A percentile compares a stretch with the other conserved stretches of the same genome.
Conservation (phyloP, 495 filamentous ascomycete species). For the Hypomontagnella submonticulosa region DNA sequence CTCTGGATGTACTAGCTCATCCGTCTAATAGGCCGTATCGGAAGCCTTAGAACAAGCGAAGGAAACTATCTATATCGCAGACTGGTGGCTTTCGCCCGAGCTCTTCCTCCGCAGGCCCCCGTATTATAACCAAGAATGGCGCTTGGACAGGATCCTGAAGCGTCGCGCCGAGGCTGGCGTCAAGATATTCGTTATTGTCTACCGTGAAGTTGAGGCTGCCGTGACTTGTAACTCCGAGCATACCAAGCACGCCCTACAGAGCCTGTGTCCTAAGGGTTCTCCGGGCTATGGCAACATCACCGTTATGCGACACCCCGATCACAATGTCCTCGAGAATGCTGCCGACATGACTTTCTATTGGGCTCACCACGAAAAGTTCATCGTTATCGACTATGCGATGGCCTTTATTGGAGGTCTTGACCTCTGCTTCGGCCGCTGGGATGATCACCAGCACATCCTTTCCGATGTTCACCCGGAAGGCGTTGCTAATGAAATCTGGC, state of each 20-base stretch:
- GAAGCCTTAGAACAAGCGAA: constrained; percentile 85
- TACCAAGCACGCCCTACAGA: constrained; percentile 87
- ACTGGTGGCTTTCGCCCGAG: constrained; percentile 98
- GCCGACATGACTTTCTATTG: constrained; percentile 98
- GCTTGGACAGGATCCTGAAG: constrained; percentile 87
- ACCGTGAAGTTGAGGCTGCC: constrained; percentile 87
- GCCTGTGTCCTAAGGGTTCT: constrained; percentile 80
- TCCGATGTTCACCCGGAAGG: constrained; percentile 89
- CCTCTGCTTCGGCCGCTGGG: constrained; percentile 97
- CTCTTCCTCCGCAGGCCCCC: constrained; percentile 89
- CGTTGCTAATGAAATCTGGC: constrained; percentile 86
- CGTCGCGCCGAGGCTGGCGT: constrained; percentile 89
- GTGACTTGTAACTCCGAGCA: constrained; percentile 92
- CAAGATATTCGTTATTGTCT: constrained; percentile 93
- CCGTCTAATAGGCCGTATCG: constrained; percentile 70
- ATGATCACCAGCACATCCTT: constrained; percentile 82
- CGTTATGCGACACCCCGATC: constrained; percentile 93
- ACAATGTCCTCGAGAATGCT: constrained; percentile 92
- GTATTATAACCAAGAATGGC: constrained; percentile 82
- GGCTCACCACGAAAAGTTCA: constrained; percentile 97
- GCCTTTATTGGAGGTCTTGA: constrained; percentile 95
- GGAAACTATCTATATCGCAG: constrained; percentile 93
- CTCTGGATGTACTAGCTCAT: constrained; percentile 4
- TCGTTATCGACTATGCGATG: constrained; percentile 89
- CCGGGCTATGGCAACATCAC: constrained; percentile 87